phyloP scores from a whole-genome alignment of 1,139 yeast genomes.

The Blastobotrys persicus region DNA sequence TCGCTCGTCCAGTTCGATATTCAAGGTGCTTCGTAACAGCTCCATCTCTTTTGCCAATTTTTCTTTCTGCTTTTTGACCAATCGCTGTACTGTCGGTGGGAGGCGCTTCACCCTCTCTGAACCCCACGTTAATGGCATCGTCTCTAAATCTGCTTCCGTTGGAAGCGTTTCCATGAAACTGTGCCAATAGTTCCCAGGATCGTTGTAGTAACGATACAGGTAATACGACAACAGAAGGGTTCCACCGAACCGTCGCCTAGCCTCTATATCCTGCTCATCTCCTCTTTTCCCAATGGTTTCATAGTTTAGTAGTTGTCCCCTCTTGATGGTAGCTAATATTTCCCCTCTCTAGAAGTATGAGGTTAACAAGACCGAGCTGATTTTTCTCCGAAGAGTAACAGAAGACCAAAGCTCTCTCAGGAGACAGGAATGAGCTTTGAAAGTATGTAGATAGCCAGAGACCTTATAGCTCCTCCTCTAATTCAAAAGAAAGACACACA shows the following conservation, averaged over 20 bases:
- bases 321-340: conserved; percentile 55
- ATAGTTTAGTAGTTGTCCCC: conserved; percentile 57
- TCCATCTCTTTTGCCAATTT: conserved; percentile 32
- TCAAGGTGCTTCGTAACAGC: conserved; percentile 19
- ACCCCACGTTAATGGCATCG: conserved; percentile 41
- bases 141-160: conserved; percentile 25
- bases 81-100: conserved; percentile 28
- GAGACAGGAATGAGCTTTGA: too few species aligned
- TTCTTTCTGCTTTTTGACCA: conserved; percentile 30
- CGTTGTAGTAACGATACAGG: conserved; percentile 19
- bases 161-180: conserved; percentile 31
- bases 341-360: conserved; percentile 35
- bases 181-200: conserved; percentile 22
- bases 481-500: too few species aligned
- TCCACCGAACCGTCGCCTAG: conserved; percentile 21
- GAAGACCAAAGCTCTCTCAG: too few species aligned
- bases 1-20: conserved; percentile 12
- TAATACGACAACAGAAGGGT: conserved; percentile 33
- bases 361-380: too few species aligned
- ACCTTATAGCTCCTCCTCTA: not conserved
- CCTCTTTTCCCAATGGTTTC: conserved; percentile 45
- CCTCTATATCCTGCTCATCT: conserved; percentile 15
- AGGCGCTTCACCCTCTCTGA: conserved; percentile 31
- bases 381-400: too few species aligned
- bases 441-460: not conserved